Percentiles rank a stretch among this genome's conserved stretches.
Evolutionary conservation across 2,329 filamentous ascomycete species (phyloP).

Genomic region (Xylariales sp.): DNA sequence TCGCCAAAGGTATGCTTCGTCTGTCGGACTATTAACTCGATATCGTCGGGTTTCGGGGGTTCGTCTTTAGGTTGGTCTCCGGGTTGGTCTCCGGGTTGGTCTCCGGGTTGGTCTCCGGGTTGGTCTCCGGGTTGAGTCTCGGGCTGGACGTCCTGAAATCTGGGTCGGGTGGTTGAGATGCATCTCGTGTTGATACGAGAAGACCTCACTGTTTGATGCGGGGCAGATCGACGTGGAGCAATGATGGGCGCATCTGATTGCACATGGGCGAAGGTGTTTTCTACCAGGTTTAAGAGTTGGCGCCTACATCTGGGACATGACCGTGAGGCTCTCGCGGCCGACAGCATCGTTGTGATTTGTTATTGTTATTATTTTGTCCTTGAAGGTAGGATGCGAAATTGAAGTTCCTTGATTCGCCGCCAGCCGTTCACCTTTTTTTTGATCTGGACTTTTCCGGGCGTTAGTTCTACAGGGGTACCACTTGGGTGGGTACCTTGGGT

Average conservation of each 20-base stretch:
- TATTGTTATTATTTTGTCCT: not conserved
- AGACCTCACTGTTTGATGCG: constrained; percentile 27
- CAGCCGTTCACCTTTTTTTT: constrained; percentile 11
- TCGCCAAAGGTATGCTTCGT: constrained; percentile 38
- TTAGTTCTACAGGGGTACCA: constrained; percentile 11
- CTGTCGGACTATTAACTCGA: constrained; percentile 40
- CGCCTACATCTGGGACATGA: constrained; percentile 55
- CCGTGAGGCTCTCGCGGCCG: constrained; percentile 52
- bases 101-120: constrained; percentile 14
- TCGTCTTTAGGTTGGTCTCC: constrained; percentile 4
- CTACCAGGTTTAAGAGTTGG: constrained; percentile 53
- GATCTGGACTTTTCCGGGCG: constrained; percentile 5
- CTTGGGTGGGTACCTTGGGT: too few relatives aligned
- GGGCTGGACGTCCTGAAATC: constrained; percentile 30
- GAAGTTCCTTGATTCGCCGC: constrained; percentile 18
- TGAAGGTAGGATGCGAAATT: constrained; percentile 19
- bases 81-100: too few relatives aligned
- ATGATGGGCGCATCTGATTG: constrained; percentile 37
- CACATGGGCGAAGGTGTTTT: constrained; percentile 49
- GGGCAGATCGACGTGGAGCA: constrained; percentile 32
- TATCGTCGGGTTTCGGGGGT: constrained; percentile 29
- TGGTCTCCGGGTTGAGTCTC: constrained; percentile 2
- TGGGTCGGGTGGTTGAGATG: constrained; percentile 44
- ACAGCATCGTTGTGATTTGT: constrained; percentile 49
- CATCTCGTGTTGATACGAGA: constrained; percentile 33